Evolutionary conservation across 73 alveolate species (phyloP), one percentile per base, ranked within the genome.

Genomic region (Halteria grandinella): DNA sequence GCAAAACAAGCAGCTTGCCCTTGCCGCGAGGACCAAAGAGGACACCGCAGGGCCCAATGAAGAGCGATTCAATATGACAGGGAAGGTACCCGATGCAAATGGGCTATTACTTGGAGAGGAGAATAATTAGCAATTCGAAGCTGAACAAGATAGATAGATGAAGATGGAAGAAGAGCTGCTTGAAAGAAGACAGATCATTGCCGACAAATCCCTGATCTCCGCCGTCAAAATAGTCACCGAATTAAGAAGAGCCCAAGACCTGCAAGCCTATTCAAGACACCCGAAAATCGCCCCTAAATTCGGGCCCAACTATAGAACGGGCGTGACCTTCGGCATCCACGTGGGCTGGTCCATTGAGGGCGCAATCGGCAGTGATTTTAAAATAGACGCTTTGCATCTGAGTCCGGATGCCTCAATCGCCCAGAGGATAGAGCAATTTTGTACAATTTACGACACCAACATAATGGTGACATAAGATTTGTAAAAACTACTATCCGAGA

Each of bases 291-390:
- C 82, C 5, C 92, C 92, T 39, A 73, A 82, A 40, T 52, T 74
- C 75, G 89, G 89, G 24, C 17, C 87, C 18, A 81, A 90, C 69
- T 90, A 86, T 69, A 51, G 86, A 41, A 86, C 89, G 49, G 78
- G 87, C 54, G 76, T 90, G 20, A 74, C 91, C 20, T 79, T 89
- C 24, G 94, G 93, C 27, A 71, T 90, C 48, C 97, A 90, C 77
- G 63, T 72, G 25, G 97, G 97, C 15, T 90, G 95, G 94, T 85
- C 90, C 23, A 64, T 90, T 36, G 94, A 90, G 43, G 97, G 94
- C 14, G 93, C 93, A 0, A 75, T 81, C 8, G 97, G 97, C 32
- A 71, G 93, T 20, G 89, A 80, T 37, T 80, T 72, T 69, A 90
- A 90, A 49, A 79, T 90, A 29, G 97, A 90, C 71, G 89, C 93